Base-by-base conservation (phyloP, 2,329 filamentous ascomycete genomes). In the Coniella vitis region DNA sequence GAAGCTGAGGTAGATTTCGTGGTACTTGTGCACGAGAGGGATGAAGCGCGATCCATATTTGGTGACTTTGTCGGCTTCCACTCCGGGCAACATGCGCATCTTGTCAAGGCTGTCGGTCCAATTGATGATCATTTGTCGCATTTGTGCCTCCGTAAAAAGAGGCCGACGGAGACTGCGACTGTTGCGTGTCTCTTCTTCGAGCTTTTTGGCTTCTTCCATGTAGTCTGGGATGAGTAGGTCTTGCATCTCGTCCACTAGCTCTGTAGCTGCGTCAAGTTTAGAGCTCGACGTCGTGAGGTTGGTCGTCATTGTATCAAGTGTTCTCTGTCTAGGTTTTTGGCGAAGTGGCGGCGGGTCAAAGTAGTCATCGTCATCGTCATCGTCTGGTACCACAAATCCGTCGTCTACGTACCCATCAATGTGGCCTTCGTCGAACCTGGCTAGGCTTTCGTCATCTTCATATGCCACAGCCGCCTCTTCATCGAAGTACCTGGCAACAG, bases 111-210 rank as follows among this genome's bases (percentile, higher is more conserved):
- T 79, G 7, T 69, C 72, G 1, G 86, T 86, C 72, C 86, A 85
- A 31, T 72, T 66, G 43, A 89, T 79, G 12, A 79, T 83, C 84
- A 93, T 90, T 56, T 84, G 77, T 32, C 83, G 79, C 44, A 90
- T 74, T 13, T 87, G 74, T 19, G 72, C 73, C 52, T 89, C 83
- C 0, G 80, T 82, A 61, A 93, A 93, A 1, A 84, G 69, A 4
- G 76, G 73, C 19, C 72, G 69, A 8, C 78, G 74, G 29, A 85
- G 65, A 4, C 71, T 69, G 44, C 78, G 78, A 20, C 71, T 70
- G 54, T 80, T 78, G 57, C 84, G 76, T 20, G 90, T 70, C 1
- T 73, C 68, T 57, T 83, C 78, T 56, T 84, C 80, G 14, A 80
- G 48, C 17, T 65, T 65, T 57, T 78, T 81, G 1, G 84, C 87